Evolutionary conservation across 2,329 filamentous ascomycete genomes (phyloP).

Genomic region (Alternaria sp.): DNA sequence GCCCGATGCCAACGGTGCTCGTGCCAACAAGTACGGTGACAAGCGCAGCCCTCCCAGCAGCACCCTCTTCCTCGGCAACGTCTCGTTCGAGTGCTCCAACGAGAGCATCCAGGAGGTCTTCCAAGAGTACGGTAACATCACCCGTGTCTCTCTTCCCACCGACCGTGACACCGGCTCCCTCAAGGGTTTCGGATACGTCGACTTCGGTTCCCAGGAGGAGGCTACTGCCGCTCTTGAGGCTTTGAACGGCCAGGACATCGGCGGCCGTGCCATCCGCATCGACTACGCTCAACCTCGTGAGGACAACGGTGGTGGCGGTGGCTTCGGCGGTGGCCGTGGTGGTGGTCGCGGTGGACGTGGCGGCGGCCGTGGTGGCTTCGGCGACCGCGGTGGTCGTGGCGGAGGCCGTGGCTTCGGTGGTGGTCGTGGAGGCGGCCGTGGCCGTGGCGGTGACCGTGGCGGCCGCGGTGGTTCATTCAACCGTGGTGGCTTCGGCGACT

Average conservation of each 20-base stretch:
- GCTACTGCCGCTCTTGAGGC: constrained; percentile 75
- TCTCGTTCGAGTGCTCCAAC: constrained; percentile 83
- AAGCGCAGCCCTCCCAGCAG: constrained; percentile 78
- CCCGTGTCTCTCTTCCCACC: constrained; percentile 85
- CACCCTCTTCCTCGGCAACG: constrained; percentile 90
- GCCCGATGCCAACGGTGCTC: constrained; percentile 56
- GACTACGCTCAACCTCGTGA: constrained; percentile 77
- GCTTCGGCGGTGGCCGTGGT: constrained; percentile 60
- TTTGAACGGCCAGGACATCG: constrained; percentile 74
- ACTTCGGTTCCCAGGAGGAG: constrained; percentile 81
- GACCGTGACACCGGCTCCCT: constrained; percentile 82
- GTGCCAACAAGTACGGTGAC: constrained; percentile 77
- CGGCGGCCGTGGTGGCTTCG: constrained; percentile 57
- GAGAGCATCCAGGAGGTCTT: constrained; percentile 78
- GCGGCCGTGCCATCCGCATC: constrained; percentile 77
- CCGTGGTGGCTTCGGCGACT: constrained; percentile 67
- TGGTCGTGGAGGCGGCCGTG: constrained; percentile 55
- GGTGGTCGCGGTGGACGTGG: constrained; percentile 49
- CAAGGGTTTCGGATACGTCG: constrained; percentile 94
- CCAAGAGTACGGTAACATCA: constrained; percentile 70
- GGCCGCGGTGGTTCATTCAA: constrained; percentile 56
- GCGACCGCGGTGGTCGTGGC: constrained; percentile 57
- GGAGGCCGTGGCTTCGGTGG: constrained; percentile 56
- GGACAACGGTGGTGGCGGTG: constrained; percentile 62
- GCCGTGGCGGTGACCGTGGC: constrained; percentile 51